Base-by-base conservation (phyloP, 2,329 filamentous ascomycete genomes). In the Colletotrichum chlorophyti region DNA sequence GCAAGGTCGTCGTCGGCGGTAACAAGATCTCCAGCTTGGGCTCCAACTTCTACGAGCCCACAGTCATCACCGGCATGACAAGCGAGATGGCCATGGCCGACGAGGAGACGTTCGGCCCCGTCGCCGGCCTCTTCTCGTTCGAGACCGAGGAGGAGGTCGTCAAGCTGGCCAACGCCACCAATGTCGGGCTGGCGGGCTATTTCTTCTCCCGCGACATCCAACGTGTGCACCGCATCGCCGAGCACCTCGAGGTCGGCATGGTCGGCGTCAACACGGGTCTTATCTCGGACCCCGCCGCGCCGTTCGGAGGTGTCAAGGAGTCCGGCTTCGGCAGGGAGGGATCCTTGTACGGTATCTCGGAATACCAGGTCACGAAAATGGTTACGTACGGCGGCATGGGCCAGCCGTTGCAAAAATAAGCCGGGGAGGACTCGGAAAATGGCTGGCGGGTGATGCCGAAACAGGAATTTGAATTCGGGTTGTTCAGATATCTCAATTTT, bases 71-170 rank as follows among this genome's bases (percentile, higher is more conserved):
- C 9, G 91, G 90, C 62, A 94, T 97, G 88, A 96, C 82, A 10
- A 79, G 83, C 57, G 87, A 93, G 37, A 98, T 98, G 95, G 82
- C 85, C 59, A 83, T 98, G 65, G 88, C 91, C 5, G 79, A 79
- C 2, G 94, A 98, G 74, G 95, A 99, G 80, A 99, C 94, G 0
- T 99, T 99, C 71, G 95, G 95, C 0, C 95, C 95, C 3, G 90
- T 98, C 0, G 94, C 93, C 0, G 94, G 91, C 1, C 76, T 98
- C 12, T 97, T 97, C 79, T 83, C 87, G 45, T 99, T 98, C 70
- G 84, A 91, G 42, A 92, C 89, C 0, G 95, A 98, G 76, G 88
- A 90, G 50, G 93, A 98, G 68, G 95, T 97, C 5, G 86, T 98
- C 26, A 80, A 84, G 62, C 76, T 94, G 64, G 94, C 95, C 4